Base-by-base conservation (phyloP, 2,329 filamentous ascomycete species). In the Nigrospora osmanthi region DNA sequence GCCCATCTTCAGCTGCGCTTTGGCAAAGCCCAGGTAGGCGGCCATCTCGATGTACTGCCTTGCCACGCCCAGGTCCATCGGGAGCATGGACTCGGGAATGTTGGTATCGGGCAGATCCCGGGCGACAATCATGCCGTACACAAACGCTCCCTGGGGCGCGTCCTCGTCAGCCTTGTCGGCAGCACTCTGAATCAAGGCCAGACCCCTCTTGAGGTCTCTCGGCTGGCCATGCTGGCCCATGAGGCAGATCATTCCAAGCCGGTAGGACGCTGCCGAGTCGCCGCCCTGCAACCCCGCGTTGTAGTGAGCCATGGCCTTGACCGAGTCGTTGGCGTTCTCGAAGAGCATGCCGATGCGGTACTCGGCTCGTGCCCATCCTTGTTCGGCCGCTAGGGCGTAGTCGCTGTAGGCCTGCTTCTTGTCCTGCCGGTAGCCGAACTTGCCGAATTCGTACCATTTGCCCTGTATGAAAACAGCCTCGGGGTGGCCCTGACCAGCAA, bases 261-360 rank as follows among this genome's bases (percentile, higher is more conserved):
- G 83, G 68, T 90, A 80, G 47, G 72, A 85, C 6, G 89, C 90
- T 4, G 93, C 93, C 14, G 93, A 95, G 67, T 98, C 93, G 19
- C 83, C 82, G 54, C 83, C 71, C 41, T 81, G 78, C 41, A 93
- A 82, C 41, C 93, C 93, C 40, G 80, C 78, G 52, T 89, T 81
- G 66, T 97, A 98, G 64, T 97, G 90, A 58, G 85, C 83, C 58
- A 96, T 82, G 6, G 93, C 93, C 63, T 95, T 96, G 50, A 83
- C 77, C 48, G 89, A 84, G 58, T 98, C 91, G 59, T 95, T 95
- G 5, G 89, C 91, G 62, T 87, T 89, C 67, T 98, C 93, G 62
- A 90, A 97, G 46, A 96, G 85, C 91, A 97, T 98, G 50, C 93
- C 93, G 69, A 98, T 95, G 39, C 93, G 82, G 65, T 98, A 98